Evolutionary conservation across 768 basidiomycete species (phyloP), one percentile per base, ranked within the genome.

Genomic region (Lactarius vividus): DNA sequence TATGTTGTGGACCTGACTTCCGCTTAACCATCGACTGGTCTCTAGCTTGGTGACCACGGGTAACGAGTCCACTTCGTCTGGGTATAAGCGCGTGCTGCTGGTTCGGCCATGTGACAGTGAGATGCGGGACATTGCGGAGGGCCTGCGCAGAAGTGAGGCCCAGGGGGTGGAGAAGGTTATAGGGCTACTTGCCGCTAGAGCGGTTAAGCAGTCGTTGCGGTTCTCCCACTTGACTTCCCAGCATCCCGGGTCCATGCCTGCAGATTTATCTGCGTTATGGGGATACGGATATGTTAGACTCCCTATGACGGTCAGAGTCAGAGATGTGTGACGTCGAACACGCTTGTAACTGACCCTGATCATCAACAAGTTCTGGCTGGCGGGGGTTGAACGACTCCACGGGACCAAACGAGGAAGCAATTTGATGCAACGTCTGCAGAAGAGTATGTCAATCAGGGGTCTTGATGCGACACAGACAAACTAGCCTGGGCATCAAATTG

Each of bases 181-280:
- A 52, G 35, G 20, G n/a, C 57, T 20, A 74, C 78, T 62, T 73
- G 90, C 91, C 83, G 85, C 84, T 56, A 90, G 78, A 28, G 91
- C 91, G 66, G 78, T 84, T 49, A 91, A 82, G 65, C 87, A 89
- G 69, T 93, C 87, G 66, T 91, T 87, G 52, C 91, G 82, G 73
- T 89, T 84, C 31, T 82, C 79, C 88, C 89, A 94, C 72, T 92
- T 94, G 46, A 92, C 80, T 71, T 89, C 88, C 85, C 88, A 92
- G 65, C 87, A 86, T 5, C 80, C 75, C 1, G 71, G 67, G 60
- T 86, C 83, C 89, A 91, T 92, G 13, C 71, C 71, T 6, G 80
- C 52, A 39, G 80, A 80, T 49, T 87, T 85, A 31, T 82, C 81
- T 3, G 77, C 80, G 70, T 86, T 76, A 70, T 92, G 91, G 4